Percentiles rank a stretch among this genome's conserved stretches.
phyloP scores from a whole-genome alignment of 108 stramenopile genomes.

The Discostella pseudostelligera region DNA sequence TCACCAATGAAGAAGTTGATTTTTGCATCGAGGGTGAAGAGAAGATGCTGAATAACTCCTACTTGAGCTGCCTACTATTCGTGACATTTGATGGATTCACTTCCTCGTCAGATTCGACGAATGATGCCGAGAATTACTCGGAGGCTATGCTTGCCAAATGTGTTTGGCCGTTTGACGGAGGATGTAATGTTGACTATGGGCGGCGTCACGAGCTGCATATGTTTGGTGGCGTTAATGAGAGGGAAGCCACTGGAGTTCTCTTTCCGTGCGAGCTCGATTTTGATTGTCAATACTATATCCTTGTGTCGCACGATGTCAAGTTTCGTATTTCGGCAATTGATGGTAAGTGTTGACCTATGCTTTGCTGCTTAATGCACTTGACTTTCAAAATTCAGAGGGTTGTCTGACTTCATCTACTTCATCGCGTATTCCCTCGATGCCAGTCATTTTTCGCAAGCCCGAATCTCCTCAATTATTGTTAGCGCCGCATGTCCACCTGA shows the following conservation, averaged over 20 bases:
- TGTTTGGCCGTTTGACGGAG: neutral
- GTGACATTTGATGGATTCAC: slow-evolving; percentile 37
- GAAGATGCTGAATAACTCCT: slow-evolving; percentile 13
- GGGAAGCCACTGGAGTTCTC: slow-evolving; percentile 17
- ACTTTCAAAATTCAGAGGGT: neutral
- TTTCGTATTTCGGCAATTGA: slow-evolving; percentile 35
- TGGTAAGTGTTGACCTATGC: slow-evolving; percentile 6
- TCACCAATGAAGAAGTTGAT: slow-evolving; percentile 22
- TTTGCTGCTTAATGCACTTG: neutral
- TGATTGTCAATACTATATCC: slow-evolving; percentile 20
- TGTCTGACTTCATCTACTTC: slow-evolving; percentile 1
- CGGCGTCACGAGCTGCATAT: neutral
- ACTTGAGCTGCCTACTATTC: slow-evolving; percentile 22
- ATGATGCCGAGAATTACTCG: slow-evolving; percentile 20
- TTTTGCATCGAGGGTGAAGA: slow-evolving; percentile 25
- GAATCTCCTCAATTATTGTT: neutral
- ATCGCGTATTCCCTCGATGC: neutral
- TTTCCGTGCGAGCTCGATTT: slow-evolving; percentile 28
- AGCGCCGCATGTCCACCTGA: slow-evolving; percentile 6
- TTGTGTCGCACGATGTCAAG: slow-evolving; percentile 14
- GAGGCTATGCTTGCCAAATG: slow-evolving; percentile 12
- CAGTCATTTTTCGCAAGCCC: slow-evolving; percentile 27
- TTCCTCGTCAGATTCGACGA: slow-evolving; percentile 23
- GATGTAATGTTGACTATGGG: neutral
- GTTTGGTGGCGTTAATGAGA: neutral